Evolutionary conservation across 2,329 filamentous ascomycete species (phyloP).

Genomic region (Cladophialophora bantiana): DNA sequence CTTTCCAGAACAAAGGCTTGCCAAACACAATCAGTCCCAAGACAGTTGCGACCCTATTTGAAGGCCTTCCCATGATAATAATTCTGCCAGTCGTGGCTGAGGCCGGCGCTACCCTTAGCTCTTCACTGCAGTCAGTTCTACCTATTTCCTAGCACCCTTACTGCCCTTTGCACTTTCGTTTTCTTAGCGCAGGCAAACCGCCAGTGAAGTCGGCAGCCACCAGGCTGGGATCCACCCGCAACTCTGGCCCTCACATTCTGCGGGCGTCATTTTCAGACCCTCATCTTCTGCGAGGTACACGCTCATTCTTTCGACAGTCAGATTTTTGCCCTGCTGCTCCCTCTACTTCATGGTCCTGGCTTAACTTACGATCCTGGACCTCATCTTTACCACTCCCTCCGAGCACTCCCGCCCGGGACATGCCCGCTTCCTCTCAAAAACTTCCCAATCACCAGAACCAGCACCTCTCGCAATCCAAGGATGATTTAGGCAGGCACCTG

Average conservation of each 20-base stretch:
- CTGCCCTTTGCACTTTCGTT: not conserved
- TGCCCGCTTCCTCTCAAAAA: constrained; percentile 44
- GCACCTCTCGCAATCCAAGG: constrained; percentile 40
- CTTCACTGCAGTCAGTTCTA: not conserved
- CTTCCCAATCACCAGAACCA: constrained; percentile 31
- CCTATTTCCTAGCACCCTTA: not conserved
- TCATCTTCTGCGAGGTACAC: constrained; percentile 17
- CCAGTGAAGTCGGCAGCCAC: constrained; percentile 6
- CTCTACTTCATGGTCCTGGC: constrained; percentile 34
- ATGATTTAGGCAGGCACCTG: constrained; percentile 41
- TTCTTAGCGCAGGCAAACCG: constrained; percentile 18
- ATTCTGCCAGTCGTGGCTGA: constrained; percentile 5
- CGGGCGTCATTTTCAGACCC: constrained; percentile 28
- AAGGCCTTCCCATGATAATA: not conserved
- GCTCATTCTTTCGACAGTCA: constrained; percentile 14
- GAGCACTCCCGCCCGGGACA: constrained; percentile 42
- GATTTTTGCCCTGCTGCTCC: constrained; percentile 14
- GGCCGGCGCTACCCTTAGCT: not conserved
- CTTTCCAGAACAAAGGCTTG: not conserved
- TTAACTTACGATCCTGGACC: constrained; percentile 26
- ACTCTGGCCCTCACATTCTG: constrained; percentile 15
- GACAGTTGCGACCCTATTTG: not conserved
- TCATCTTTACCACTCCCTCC: constrained; percentile 42
- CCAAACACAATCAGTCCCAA: not conserved
- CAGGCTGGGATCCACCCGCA: constrained; percentile 16